Evolutionary conservation across 2,329 filamentous ascomycete species (phyloP).

Genomic region (Escovopsis weberi): DNA sequence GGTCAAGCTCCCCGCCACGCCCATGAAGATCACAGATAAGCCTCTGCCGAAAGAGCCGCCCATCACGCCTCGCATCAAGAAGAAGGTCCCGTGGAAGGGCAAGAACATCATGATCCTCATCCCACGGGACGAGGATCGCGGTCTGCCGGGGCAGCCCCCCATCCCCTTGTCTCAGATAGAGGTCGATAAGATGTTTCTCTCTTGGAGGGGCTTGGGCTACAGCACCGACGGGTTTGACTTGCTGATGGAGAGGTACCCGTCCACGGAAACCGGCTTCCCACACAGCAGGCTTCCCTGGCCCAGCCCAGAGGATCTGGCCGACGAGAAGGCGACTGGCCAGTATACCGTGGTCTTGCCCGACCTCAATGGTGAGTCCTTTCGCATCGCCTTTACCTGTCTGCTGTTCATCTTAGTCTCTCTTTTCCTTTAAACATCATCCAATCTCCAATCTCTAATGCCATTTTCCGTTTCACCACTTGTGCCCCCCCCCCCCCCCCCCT

Average conservation of each 20-base stretch:
- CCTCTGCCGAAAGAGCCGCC: slow-evolving; percentile 24
- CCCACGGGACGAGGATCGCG: slow-evolving; percentile 52
- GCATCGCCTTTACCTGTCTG: neutral
- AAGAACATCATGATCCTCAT: slow-evolving; percentile 60
- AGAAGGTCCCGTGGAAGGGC: slow-evolving; percentile 60
- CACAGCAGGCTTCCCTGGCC: slow-evolving; percentile 61
- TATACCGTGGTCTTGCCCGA: slow-evolving; percentile 57
- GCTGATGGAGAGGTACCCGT: slow-evolving; percentile 28
- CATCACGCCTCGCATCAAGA: slow-evolving; percentile 45
- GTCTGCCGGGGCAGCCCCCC: slow-evolving; percentile 37
- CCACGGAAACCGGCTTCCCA: slow-evolving; percentile 27
- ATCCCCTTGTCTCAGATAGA: slow-evolving; percentile 41
- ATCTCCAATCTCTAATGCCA: no score
- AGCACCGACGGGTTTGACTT: slow-evolving; percentile 54
- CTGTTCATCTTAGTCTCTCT: neutral
- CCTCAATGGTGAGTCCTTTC: slow-evolving; percentile 35
- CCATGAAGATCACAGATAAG: slow-evolving; percentile 21
- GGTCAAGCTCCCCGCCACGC: slow-evolving; percentile 18
- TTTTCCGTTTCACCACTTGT: no score
- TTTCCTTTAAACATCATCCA: no score
- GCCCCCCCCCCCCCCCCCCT: no score
- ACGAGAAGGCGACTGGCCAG: slow-evolving; percentile 36
- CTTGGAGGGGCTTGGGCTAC: slow-evolving; percentile 58
- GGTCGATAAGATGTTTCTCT: slow-evolving; percentile 45
- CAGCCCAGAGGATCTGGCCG: slow-evolving; percentile 38